A percentile compares a stretch with the other conserved stretches of the same genome.
phyloP scores from a whole-genome alignment of 2,329 filamentous ascomycete species.

The Talaromyces sp. region DNA sequence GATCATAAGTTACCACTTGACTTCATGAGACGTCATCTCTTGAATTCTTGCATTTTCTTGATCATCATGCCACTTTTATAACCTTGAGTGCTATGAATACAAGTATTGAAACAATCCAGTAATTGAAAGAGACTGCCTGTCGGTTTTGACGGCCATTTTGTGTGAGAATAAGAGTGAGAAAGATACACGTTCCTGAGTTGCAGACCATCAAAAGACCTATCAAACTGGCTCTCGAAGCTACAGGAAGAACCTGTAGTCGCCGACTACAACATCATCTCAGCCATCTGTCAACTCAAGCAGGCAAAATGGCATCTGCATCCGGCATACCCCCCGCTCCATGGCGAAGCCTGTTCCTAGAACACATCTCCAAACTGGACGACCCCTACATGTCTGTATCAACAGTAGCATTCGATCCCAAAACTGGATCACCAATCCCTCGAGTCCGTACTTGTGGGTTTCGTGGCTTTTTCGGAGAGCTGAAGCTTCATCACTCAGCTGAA shows the following conservation, averaged over 20 bases:
- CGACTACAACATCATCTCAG: constrained; percentile 18
- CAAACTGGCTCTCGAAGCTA: constrained; percentile 13
- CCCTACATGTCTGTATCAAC: constrained; percentile 48
- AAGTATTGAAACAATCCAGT: background rate
- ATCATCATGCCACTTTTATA: background rate
- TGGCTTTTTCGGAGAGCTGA: constrained; percentile 70
- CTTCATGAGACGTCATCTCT: constrained; percentile 8
- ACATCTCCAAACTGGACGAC: constrained; percentile 44
- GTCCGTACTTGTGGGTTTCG: constrained; percentile 81
- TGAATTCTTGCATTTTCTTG: background rate
- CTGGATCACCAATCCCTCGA: constrained; percentile 40
- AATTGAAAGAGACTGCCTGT: background rate
- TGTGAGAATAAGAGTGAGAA: background rate
- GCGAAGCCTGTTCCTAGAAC: constrained; percentile 51
- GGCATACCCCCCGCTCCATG: constrained; percentile 47
- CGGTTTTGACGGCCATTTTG: background rate
- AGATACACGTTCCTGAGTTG: background rate
- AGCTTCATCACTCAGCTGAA: constrained; percentile 71
- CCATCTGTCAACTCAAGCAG: constrained; percentile 7
- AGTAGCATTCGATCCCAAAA: constrained; percentile 32
- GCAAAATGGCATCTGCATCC: constrained; percentile 4
- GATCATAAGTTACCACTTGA: constrained; percentile 1
- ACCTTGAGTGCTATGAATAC: background rate
- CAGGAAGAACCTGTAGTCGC: constrained; percentile 12
- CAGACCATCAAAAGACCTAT: background rate